Evolutionary conservation across 1,284 basidiomycete genomes (phyloP), one percentile per base, ranked within the genome.

Genomic region (Ustilago tritici): DNA sequence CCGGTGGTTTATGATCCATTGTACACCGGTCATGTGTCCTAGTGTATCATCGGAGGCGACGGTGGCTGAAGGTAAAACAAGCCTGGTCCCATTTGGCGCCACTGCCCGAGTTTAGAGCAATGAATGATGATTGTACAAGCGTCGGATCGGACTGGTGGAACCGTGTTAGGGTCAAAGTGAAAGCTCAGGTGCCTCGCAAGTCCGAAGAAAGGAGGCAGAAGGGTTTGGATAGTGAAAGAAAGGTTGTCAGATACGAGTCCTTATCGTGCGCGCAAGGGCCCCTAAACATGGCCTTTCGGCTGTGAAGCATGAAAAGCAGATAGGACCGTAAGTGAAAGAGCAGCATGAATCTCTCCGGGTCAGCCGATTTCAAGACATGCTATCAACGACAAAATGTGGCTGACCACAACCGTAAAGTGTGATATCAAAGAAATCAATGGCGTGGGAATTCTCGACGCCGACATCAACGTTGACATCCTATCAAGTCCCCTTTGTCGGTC

Each of bases 191-290:
- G 23, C 23, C 23, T 28, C 3, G 23, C 23, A 28, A 28, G 23
- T 28, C 23, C 23, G 36, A 38, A 41, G 40, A 49, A 19, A 23
- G 46, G n/a, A 49, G 49, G 49, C 14, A 28, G 23, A 12, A 32
- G n/a, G 11, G 2, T 40, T 17, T 17, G 11, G 10, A 0, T 15
- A 28, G 4, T 12, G 49, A 17, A 54, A 53, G 34, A 15, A 28
- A n/a, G 7, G 17, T 14, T 6, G 34, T n/a, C 15, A 54, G n/a
- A 35, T 17, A 34, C 28, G 50, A 54, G 7, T 19, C 6, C 43
- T 46, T 46, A 46, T 46, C 43, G n/a, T n/a, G n/a, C 43, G 34
- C n/a, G 52, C 52, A 17, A 54, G 32, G 15, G n/a, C 52, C 52
- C 36, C 35, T n/a, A 34, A 54, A 54, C 52, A 17, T 54, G 32